Evolutionary conservation across 2,329 filamentous ascomycete genomes (phyloP), one percentile per base, ranked within the genome.

Genomic region (Fusarium sulawesiense): DNA sequence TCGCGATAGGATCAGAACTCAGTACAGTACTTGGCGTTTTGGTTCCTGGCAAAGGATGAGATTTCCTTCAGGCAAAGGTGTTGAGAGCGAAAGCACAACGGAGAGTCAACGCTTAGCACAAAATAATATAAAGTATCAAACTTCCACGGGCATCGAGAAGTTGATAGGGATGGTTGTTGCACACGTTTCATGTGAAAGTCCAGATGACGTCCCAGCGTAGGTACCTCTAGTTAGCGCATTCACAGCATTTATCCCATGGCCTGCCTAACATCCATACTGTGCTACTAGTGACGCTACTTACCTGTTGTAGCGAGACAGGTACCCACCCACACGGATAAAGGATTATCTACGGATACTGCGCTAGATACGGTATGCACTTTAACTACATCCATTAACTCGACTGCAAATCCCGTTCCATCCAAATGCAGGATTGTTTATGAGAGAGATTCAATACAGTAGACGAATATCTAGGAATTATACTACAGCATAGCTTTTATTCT

Each of bases 181-280:
- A 48, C 27, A 56, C 40, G 55, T 62, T 66, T 57, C 56, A 73
- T 73, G 65, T 73, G 71, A 72, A 60, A 70, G 58, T 51, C 25
- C 53, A 55, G 37, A 68, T 72, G 69, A 70, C 69, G 70, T 72
- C 42, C 41, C 57, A 58, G 21, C 23, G 49, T 23, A 41, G 46
- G 29, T 49, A 49, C 10, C 29, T 16, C 23, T 50, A 50, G 48
- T 37, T 37, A 37, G 34, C 34, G 34, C 34, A n/a, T 37, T 37
- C 34, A 11, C 34, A 37, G 34, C 34, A 37, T 37, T 37, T n/a
- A 37, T 37, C 34, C 34, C 34, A 37, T n/a, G 34, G 34, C 34
- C 34, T 37, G 34, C 34, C 34, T 37, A 37, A 18, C 9, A 37
- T n/a, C 34, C 18, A n/a, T 37, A 37, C 18, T n/a, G 34, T 37